Base-by-base conservation (phyloP, 2,329 filamentous ascomycete genomes). In the Apiospora phragmitis region DNA sequence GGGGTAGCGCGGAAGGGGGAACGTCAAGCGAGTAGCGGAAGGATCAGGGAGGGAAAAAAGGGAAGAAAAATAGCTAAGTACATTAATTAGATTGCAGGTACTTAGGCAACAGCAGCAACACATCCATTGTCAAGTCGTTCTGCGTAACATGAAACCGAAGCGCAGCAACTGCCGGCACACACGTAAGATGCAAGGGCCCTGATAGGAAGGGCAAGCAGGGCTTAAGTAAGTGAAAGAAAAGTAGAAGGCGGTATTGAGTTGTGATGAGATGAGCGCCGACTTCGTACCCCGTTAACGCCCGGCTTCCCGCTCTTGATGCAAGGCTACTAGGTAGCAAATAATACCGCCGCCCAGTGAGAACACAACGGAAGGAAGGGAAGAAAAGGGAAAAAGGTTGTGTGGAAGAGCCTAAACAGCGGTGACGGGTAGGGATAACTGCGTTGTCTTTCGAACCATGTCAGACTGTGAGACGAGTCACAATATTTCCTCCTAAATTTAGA, bases 121-220 rank as follows among this genome's bases (percentile, higher is more conserved):
- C 4, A 11, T 14, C 12, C 41, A 21, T 43, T 5, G n/a, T 49
- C 47, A 26, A 24, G 47, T 14, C n/a, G 11, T 62, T 62, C 14
- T 62, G 55, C 55, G 55, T 62, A 62, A 62, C 55, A 24, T 62
- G 55, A 62, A 62, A 62, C 55, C 55, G 32, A 35, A 62, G 55
- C 55, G 55, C 55, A 62, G 9, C 55, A 62, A 62, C 32, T 62
- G 55, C 55, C 32, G 55, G 21, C 55, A n/a, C 18, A 38, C 12
- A n/a, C 55, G 55, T n/a, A n/a, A 14, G 32, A 62, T 62, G 55
- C 55, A 62, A 62, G 55, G 55, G 55, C 35, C 14, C 29, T 62
- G 55, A 62, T 62, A 62, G 55, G 55, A 38, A 62, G 51, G 21
- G 55, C 29, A 38, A 9, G 8, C 3, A 21, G 29, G 18, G 32